Conservation (phyloP, 208 protist species). For the Trypanosoma theileri region DNA sequence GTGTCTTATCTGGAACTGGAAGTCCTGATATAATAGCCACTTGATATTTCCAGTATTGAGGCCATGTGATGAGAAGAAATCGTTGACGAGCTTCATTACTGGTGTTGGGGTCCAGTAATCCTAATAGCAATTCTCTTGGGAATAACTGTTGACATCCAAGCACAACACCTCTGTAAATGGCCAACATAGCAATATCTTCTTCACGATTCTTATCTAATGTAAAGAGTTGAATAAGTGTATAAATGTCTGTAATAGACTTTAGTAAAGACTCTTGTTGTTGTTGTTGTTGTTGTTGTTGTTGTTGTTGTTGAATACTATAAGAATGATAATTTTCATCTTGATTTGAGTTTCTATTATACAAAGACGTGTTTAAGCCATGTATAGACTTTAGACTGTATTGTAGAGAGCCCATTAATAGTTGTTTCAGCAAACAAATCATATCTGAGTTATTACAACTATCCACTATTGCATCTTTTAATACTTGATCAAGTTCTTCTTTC, state of each 20-base stretch:
- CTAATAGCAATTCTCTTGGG: background rate
- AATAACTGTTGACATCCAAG: conserved; percentile 8
- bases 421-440: background rate
- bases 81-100: background rate
- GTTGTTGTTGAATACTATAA: background rate
- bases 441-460: background rate
- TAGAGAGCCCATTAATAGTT: background rate
- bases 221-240: conserved; percentile 18
- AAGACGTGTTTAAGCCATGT: background rate
- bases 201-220: background rate
- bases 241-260: background rate
- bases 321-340: background rate
- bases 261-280: background rate
- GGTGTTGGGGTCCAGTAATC: background rate
- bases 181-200: conserved; percentile 5
- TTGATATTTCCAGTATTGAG: conserved; percentile 13
- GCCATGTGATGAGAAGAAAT: conserved; percentile 21
- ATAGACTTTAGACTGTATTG: background rate
- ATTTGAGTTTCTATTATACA: background rate
- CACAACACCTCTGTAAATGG: conserved; percentile 10
- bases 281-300: background rate
- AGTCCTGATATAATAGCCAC: conserved; percentile 2
- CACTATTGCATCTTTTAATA: conserved; percentile 2
- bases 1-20: conserved; percentile 6
- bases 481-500: background rate